Evolutionary conservation across 163 green algal genomes (phyloP).

Genomic region (Dunaliella salina): DNA sequence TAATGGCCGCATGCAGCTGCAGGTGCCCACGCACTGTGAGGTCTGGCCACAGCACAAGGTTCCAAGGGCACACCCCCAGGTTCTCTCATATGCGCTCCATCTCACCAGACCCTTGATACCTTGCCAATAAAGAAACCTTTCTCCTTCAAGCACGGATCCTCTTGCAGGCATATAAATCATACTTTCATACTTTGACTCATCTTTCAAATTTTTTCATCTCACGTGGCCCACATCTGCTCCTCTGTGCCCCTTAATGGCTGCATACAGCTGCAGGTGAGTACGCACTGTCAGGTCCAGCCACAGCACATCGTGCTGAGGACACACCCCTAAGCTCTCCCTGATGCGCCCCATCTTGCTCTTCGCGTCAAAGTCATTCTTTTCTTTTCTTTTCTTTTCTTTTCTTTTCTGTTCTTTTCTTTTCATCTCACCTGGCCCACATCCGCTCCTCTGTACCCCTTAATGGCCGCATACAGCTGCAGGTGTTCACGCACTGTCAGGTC

Average conservation of each 20-base stretch:
- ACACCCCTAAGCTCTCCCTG: conserved; percentile 66
- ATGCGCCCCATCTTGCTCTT: conserved; percentile 61
- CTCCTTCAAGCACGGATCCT: no score
- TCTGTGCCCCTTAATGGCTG: conserved; percentile 67
- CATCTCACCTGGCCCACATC: not conserved
- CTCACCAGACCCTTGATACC: no score
- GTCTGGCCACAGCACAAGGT: conserved; percentile 82
- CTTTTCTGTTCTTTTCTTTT: not conserved
- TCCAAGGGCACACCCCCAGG: conserved; percentile 85
- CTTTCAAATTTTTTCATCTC: not conserved
- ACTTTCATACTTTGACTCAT: no score
- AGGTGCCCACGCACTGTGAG: conserved; percentile 85
- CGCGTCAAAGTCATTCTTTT: conserved; percentile 56
- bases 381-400: no score
- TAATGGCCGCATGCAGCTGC: conserved; percentile 74
- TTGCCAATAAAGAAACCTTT: conserved; percentile 51
- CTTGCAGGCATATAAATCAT: no score
- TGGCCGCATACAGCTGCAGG: conserved; percentile 75
- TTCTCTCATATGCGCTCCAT: conserved; percentile 68
- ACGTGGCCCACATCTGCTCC: conserved; percentile 7
- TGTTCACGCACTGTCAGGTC: conserved; percentile 82
- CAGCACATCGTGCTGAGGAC: conserved; percentile 87
- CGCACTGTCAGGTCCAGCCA: conserved; percentile 73
- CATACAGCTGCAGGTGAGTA: conserved; percentile 85
- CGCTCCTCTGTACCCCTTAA: conserved; percentile 59